Evolutionary conservation across 139 green algal species (phyloP).

Genomic region (Limnomonas spitsbergensis): DNA sequence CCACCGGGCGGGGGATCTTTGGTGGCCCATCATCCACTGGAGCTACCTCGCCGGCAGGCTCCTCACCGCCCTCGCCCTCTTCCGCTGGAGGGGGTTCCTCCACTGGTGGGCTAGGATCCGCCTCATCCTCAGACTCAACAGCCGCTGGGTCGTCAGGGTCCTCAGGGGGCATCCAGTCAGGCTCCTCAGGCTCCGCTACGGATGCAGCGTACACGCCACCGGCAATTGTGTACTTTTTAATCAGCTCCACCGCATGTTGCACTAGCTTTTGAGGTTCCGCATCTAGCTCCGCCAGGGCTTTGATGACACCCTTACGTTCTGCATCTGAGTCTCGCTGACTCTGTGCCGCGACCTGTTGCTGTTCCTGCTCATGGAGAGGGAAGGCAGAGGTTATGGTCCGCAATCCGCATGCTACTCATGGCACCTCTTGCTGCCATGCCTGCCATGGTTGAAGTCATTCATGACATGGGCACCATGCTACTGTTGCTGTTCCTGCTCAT

Average conservation of each 20-base stretch:
- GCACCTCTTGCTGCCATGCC: too few relatives aligned
- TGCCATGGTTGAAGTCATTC: too few relatives aligned
- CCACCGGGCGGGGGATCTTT: slow-evolving; percentile 25
- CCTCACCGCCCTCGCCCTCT: slow-evolving; percentile 7
- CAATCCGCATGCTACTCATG: too few relatives aligned
- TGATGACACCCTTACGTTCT: slow-evolving; percentile 25
- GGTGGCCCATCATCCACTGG: slow-evolving; percentile 3
- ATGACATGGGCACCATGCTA: too few relatives aligned
- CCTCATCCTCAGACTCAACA: slow-evolving; percentile 52
- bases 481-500: too few relatives aligned
- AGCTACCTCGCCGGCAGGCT: neutral
- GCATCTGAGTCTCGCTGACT: neutral
- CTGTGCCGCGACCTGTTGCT: neutral
- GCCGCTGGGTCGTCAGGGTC: slow-evolving; percentile 50
- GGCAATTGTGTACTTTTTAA: slow-evolving; percentile 38
- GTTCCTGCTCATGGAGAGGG: neutral
- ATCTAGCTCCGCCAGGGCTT: slow-evolving; percentile 24
- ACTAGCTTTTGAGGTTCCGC: neutral
- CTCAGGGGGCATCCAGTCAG: slow-evolving; percentile 43
- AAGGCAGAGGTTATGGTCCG: too few relatives aligned
- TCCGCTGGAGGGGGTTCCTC: slow-evolving; percentile 1
- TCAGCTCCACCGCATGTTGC: slow-evolving; percentile 6
- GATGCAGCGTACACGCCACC: slow-evolving; percentile 45
- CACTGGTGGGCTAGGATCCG: slow-evolving; percentile 6
- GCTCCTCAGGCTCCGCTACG: slow-evolving; percentile 50